Evolutionary conservation across 345 rosid species (phyloP), one percentile per base, ranked within the genome.

Genomic region (Ceriops tagal): DNA sequence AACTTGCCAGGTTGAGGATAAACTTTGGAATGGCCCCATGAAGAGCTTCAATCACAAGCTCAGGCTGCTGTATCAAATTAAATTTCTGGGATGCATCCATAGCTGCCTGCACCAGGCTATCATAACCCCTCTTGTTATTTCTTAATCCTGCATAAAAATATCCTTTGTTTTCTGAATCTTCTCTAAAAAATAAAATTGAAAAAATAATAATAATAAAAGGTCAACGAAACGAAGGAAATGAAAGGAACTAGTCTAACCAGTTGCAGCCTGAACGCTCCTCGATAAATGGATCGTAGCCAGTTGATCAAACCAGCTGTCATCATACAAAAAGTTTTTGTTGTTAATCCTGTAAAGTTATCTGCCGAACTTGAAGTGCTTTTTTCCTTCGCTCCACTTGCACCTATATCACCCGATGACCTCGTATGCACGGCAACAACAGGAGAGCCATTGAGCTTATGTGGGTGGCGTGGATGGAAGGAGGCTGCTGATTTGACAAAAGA

Each of bases 51-150:
- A 82, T 80, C 66, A 91, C 87, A 68, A 89, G 84, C 49, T 81
- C 87, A 32, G 80, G 83, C 24, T 91, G 96, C 61, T 84, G 77
- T 60, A 43, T 55, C 26, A 75, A 64, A 65, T 71, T 58, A 60
- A 83, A 83, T 81, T 76, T 89, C 75, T 69, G 32, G 2, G 83
- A 79, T 27, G 79, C 85, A 26, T 79, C 88, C 28, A 49, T 66
- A 1, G 92, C 82, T 58, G 92, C 86, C 81, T 86, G 91, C 53
- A 88, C 88, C 86, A 91, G 75, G 74, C 87, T 78, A 55, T 82
- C 90, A 51, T 89, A 91, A 28, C 87, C 91, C 8, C 65, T 77
- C 78, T 74, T 78, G 34, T 27, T 60, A 66, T 56, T 91, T 56
- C 72, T 81, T 49, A 80, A 56, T 57, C 86, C 92, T 85, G 82